Percentiles rank a stretch among this genome's conserved stretches.
phyloP scores from a whole-genome alignment of 768 basidiomycete species.

The Pisolithus orientalis region DNA sequence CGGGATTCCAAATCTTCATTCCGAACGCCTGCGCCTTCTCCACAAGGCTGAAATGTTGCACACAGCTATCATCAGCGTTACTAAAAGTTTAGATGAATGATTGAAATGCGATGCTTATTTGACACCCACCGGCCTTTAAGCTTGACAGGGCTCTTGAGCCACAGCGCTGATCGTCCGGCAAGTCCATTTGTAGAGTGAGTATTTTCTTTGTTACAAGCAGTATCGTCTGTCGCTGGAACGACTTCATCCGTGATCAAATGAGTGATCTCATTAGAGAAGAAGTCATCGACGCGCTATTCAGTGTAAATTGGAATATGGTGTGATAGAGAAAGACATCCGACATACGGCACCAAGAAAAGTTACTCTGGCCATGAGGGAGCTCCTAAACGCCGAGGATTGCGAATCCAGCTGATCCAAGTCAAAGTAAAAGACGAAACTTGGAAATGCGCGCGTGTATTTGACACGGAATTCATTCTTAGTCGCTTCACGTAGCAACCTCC shows the following conservation, averaged over 20 bases:
- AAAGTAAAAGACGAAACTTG: slow-evolving; percentile 79
- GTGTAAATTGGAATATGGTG: slow-evolving; percentile 1
- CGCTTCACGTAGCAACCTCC: slow-evolving; percentile 45
- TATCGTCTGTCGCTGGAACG: slow-evolving; percentile 27
- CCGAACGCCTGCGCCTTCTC: slow-evolving; percentile 61
- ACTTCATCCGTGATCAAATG: slow-evolving; percentile 76
- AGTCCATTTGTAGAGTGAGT: slow-evolving; percentile 27
- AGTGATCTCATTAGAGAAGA: slow-evolving; percentile 82
- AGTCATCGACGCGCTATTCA: slow-evolving; percentile 71
- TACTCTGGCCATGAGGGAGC: slow-evolving; percentile 50
- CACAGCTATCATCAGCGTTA: slow-evolving; percentile 24
- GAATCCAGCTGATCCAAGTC: slow-evolving; percentile 51
- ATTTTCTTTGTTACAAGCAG: slow-evolving; percentile 62
- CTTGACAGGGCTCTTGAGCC: slow-evolving; percentile 62
- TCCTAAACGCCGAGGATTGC: slow-evolving; percentile 29
- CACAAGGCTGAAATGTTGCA: slow-evolving; percentile 43
- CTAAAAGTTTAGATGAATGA: slow-evolving; percentile 11
- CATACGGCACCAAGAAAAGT: slow-evolving; percentile 72
- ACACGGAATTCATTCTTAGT: slow-evolving; percentile 67
- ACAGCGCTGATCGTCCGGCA: slow-evolving; percentile 16
- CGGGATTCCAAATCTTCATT: slow-evolving; percentile 83
- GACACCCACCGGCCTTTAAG: slow-evolving; percentile 48
- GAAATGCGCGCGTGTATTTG: slow-evolving; percentile 85
- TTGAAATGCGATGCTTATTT: background rate
- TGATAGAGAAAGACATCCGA: slow-evolving; percentile 12